Evolutionary conservation across 352 stramenopile genomes (phyloP), one percentile per base, ranked within the genome.

Genomic region (Pythium dissimile): DNA sequence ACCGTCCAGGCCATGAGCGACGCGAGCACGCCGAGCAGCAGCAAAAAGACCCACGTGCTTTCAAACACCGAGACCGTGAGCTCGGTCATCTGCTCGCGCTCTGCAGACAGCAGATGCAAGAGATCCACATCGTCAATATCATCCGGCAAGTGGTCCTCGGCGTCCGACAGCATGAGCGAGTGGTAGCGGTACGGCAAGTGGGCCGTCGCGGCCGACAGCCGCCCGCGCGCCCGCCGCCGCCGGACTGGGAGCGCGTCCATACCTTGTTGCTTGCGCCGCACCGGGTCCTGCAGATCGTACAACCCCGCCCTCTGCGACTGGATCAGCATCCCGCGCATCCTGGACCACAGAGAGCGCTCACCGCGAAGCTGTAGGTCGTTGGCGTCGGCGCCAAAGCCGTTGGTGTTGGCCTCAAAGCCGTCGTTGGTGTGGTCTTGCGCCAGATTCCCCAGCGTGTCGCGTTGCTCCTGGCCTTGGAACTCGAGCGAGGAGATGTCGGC

Each of bases 41-140:
- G 55, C 45, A 93, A 62, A 46, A 86, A 81, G 18, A 91, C 73
- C 83, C 83, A 92, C 44, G 77, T 86, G 62, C 83, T 89, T 54
- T 87, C 68, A 31, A 89, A 55, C 34, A 91, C 73, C 31, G 71
- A 84, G 23, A 64, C 55, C 6, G 71, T 75, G 27, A 80, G 56
- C 46, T 64, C 62, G 13, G 67, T 50, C 66, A 81, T 72, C 15
- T 76, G 76, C 54, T 84, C 72, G n/a, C 70, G 71, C 50, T 84
- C 75, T 66, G 72, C 38, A 32, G 77, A 63, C 32, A 64, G 42
- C 51, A 60, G 48, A 46, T 43, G 24, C 38, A 58, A 27, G 31
- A 46, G 66, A 69, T 53, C 67, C 64, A 47, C 67, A 59, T 44
- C 61, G 64, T 30, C 61, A 69, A 18, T 57, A 66, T 30, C 68